These are phyloP conservation scores for Clarireedia sp. DNA, from an alignment of 2,329 filamentous ascomycete genomes.

Conservation along the genomic window DNA sequence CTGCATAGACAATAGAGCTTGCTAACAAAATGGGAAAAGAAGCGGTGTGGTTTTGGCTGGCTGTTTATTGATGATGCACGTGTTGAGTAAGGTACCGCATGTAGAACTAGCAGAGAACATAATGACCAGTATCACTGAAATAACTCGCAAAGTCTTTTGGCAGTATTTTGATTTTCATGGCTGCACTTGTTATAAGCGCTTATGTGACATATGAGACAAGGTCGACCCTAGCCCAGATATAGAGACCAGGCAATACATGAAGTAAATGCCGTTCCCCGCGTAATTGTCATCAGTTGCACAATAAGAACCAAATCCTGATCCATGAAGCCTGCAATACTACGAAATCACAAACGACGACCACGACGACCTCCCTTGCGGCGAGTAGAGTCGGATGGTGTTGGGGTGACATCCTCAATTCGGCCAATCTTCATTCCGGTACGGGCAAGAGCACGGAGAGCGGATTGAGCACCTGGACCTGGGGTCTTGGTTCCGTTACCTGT, in stretches of 20 bases:
- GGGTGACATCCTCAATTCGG: constrained; percentile 98
- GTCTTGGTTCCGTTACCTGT: constrained; percentile 98
- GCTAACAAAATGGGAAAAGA: neutral
- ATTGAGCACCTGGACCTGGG: constrained; percentile 97
- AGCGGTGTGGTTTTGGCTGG: neutral
- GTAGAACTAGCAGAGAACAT: neutral
- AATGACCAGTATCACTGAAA: neutral
- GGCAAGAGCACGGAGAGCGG: constrained; percentile 94
- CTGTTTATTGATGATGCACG: neutral
- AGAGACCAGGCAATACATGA: constrained; percentile 49
- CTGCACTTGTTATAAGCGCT: constrained; percentile 25
- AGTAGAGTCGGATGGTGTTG: constrained; percentile 97
- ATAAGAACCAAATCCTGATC: constrained; percentile 34
- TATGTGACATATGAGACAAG: constrained; percentile 41
- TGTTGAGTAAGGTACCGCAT: no score
- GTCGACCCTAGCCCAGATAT: constrained; percentile 24
- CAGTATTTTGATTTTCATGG: constrained; percentile 25
- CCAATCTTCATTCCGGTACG: constrained; percentile 99
- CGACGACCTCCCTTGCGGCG: constrained; percentile 99
- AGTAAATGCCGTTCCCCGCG: constrained; percentile 59
- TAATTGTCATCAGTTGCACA: constrained; percentile 58
- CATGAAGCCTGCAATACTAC: constrained; percentile 10
- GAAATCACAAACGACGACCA: constrained; percentile 95
- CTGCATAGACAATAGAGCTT: no score
- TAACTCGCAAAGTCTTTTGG: constrained; percentile 6